Base-by-base conservation (phyloP, 495 filamentous ascomycete species). In the Halenospora varia region DNA sequence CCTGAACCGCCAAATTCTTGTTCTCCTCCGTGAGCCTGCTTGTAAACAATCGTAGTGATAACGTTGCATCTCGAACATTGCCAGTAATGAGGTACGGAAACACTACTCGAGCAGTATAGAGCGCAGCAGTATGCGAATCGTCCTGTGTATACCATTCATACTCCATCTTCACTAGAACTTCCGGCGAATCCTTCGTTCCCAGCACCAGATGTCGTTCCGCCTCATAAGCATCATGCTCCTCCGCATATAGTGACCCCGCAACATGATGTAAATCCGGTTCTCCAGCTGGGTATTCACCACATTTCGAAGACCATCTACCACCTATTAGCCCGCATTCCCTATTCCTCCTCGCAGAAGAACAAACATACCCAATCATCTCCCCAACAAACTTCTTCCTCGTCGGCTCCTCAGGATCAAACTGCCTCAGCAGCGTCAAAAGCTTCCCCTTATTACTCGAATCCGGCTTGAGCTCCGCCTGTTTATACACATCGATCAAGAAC, bases 251-350 rank as follows among this genome's bases (percentile, higher is more conserved):
- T 9, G 84, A 86, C 42, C 94, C 94, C 19, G 87, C 87, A 49
- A 95, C 92, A 73, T 97, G 92, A 68, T 99, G 94, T 56, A 99
- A 76, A 58, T 97, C 95, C 3, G 95, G 90, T 64, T 99, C 94
- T 46, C 94, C 94, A 59, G 90, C 86, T 45, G 95, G 94, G 66
- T 90, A 87, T 41, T 93, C 88, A 57, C 92, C 92, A 65, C 81
- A 85, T 63, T 86, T 88, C 23, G 82, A 77, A 62, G 90, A 92
- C 94, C 94, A 99, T 56, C 85, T 88, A 55, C 42, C 22, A 24
- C 22, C 11, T 41, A 25, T 62, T 52, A 65, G 62, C 20, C n/a
- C n/a, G n/a, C n/a, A n/a, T n/a, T 48, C 51, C 22, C 50, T 29
- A 47, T 20, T n/a, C 22, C 53, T 45, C 20, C 35, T n/a, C 20